Base-by-base conservation (phyloP, 2,329 filamentous ascomycete genomes). In the Ceratocystis lukuohia region DNA sequence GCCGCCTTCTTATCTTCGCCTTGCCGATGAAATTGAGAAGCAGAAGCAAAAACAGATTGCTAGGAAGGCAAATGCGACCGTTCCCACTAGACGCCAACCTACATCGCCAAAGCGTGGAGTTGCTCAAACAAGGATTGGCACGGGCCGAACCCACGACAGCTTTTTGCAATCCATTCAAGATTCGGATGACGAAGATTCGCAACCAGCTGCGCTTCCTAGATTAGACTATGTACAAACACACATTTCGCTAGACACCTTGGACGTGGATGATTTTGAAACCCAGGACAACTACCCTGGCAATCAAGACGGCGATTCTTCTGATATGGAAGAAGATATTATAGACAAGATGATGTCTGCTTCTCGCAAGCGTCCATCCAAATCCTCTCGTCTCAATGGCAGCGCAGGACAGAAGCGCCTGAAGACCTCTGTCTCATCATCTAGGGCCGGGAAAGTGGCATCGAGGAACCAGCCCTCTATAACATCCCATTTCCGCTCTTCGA, bases 1-100 rank as follows among this genome's bases (percentile, higher is more conserved):
- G 57, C 85, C 85, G 48, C 85, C 85, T n/a, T 88, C 85, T 5
- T 87, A 84, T 81, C 77, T 87, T 66, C 80, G 84, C 53, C 73
- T 88, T 28, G 83, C 86, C 70, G 80, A 82, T 74, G 71, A 70
- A 71, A 71, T 65, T 17, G 70, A 72, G 67, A 76, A 73, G 65
- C 71, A 66, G 33, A 66, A 66, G n/a, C 61, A 62, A 33, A 57
- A 28, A 5, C 37, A 56, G 44, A 28, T 59, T n/a, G 53, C 62
- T 2, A 17, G 45, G 41, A 57, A 25, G 5, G 63, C 33, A 4
- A 44, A 30, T n/a, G 50, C 53, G 5, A 22, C 37, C 2, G 30
- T 25, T 20, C 17, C 59, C 17, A 28, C 28, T 57, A 57, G 65
- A 17, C 33, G 62, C 17, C 28, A 37, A 37, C 56, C 22, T n/a